Evolutionary conservation across 371 early-diverging fungal genomes (phyloP), one percentile per base, ranked within the genome.

Genomic region (Synchytrium microbalum): DNA sequence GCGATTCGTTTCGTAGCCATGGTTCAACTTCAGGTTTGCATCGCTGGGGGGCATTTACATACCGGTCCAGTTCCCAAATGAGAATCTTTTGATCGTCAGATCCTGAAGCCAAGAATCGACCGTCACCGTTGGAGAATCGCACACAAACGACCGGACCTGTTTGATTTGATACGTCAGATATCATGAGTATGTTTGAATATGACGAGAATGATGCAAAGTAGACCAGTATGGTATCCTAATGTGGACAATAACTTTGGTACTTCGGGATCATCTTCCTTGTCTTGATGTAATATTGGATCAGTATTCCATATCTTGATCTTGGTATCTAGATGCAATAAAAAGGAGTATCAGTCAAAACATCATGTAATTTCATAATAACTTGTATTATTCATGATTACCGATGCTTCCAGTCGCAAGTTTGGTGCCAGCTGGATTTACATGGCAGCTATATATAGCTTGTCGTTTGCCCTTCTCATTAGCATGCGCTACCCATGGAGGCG

Each of bases 61-160:
- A 2, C 5, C 67, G 5, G 31, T 58, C 66, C 28, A 33, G 57
- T 69, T 51, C 67, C 96, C 95, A 97, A n/a, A 97, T 86, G 57
- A 95, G 82, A 56, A 96, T 85, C 5, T 86, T 87, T 59, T 87
- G 89, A 63, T 79, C 83, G 72, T 97, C 98, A 0, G 94, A 88
- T 25, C 93, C 91, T 1, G 91, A 87, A 3, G 96, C 98, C 32
- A 97, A 74, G 68, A 86, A 88, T 32, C 72, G 78, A 0, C 93
- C 93, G 19, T 81, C 79, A 24, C 68, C 75, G 46, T 80, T 82
- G 2, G 90, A 87, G 87, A 92, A 97, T 23, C 93, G 81, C 1
- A 92, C 92, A 67, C 95, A 95, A 38, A 96, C 73, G 1, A 96
- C 93, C 1, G 94, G 88, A 16, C 92, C 91, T 88, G 66, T 8